phyloP scores from a whole-genome alignment of 2,329 filamentous ascomycete species.

The Ophiostoma sp. region DNA sequence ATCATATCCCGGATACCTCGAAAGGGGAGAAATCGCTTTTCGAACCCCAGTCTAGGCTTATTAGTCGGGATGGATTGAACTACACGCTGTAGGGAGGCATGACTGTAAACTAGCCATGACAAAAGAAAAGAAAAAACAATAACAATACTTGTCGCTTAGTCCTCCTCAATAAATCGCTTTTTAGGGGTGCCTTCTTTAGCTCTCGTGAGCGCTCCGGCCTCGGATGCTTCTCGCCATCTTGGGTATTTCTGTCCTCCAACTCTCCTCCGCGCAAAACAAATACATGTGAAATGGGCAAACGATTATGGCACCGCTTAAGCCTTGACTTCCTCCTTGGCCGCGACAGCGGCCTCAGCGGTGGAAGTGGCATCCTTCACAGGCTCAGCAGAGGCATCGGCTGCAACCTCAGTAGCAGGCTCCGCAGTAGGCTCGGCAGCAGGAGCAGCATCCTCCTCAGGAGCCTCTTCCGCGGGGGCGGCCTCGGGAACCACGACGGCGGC shows the following conservation, averaged over 20 bases:
- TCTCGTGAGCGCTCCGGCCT: neutral
- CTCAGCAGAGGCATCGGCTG: neutral
- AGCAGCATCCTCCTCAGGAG: constrained; percentile 10
- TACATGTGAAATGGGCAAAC: neutral
- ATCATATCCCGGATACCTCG: constrained; percentile 13
- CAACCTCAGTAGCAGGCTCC: neutral
- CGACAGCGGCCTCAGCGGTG: neutral
- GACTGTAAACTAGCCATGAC: neutral
- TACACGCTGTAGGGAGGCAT: constrained; percentile 3
- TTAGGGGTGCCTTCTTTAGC: neutral
- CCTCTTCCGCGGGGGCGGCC: neutral
- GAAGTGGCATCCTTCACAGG: neutral
- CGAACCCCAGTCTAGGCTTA: constrained; percentile 6
- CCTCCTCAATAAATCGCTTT: neutral
- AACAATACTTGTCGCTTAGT: constrained; percentile 18
- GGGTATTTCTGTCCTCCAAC: constrained; percentile 18
- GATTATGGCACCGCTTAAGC: neutral
- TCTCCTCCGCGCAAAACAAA: neutral
- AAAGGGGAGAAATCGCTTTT: neutral
- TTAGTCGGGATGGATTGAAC: constrained; percentile 12
- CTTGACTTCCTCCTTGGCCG: constrained; percentile 14
- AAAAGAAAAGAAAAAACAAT: constrained; percentile 14
- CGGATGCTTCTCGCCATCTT: constrained; percentile 6
- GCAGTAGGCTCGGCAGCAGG: constrained; percentile 1
- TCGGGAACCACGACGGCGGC: constrained; percentile 16